Percentiles rank a stretch among this genome's conserved stretches.
Conservation (phyloP, 495 filamentous ascomycete species). For the Bathelium albidoporum region DNA sequence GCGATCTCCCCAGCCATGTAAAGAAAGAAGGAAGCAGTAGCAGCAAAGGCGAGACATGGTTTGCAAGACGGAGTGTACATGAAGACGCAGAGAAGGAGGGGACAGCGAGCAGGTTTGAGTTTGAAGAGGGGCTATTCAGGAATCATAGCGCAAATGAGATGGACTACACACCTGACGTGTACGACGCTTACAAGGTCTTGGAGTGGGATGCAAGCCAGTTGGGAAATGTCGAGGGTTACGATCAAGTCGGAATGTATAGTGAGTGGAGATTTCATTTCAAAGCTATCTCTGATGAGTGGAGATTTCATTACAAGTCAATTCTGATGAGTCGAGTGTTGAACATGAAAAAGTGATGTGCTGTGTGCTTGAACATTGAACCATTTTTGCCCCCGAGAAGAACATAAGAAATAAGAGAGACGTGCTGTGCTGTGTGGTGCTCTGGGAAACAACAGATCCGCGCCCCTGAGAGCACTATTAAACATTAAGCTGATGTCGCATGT, state of each 20-base stretch:
- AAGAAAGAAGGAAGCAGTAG: slow-evolving; percentile 7
- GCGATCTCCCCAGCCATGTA: slow-evolving; percentile 28
- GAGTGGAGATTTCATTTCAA: slow-evolving; percentile 16
- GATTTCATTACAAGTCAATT: neutral
- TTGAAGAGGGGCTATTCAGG: slow-evolving; percentile 46
- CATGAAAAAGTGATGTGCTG: too few relatives aligned
- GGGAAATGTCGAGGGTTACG: slow-evolving; percentile 36
- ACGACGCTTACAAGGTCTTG: slow-evolving; percentile 42
- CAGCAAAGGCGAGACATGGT: slow-evolving; percentile 50
- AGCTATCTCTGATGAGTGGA: neutral
- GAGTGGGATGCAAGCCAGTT: slow-evolving; percentile 40
- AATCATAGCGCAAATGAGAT: slow-evolving; percentile 59
- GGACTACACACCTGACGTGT: slow-evolving; percentile 60
- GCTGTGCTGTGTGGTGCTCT: too few relatives aligned
- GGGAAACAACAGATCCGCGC: too few relatives aligned
- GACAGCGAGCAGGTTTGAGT: slow-evolving; percentile 58
- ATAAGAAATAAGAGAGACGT: too few relatives aligned
- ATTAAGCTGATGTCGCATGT: neutral
- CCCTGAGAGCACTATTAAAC: neutral
- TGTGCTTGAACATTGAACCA: too few relatives aligned
- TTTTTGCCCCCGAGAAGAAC: too few relatives aligned
- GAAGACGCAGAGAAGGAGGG: slow-evolving; percentile 41
- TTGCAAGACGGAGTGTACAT: slow-evolving; percentile 55
- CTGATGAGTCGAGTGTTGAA: too few relatives aligned
- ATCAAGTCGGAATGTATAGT: slow-evolving; percentile 43